These are phyloP conservation scores for Psilocybe subaeruginosa DNA, from an alignment of 768 basidiomycete species.

Conservation along the genomic window DNA sequence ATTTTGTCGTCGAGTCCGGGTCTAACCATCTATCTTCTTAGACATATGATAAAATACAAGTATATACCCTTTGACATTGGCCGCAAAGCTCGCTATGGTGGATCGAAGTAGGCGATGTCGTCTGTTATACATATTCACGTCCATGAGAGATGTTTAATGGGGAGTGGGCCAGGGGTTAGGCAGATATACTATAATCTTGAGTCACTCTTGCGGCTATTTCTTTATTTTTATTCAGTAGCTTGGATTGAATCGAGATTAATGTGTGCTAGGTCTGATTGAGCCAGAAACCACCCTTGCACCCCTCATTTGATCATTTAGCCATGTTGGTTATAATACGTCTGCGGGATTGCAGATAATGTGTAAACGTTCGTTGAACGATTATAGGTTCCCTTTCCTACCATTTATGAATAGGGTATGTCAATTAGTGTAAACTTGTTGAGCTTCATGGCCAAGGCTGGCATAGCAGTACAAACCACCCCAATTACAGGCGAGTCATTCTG, in stretches of 20 bases:
- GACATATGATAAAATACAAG: slow-evolving; percentile 99
- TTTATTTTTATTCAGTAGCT: slow-evolving; percentile 18
- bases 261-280: no score
- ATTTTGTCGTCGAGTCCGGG: slow-evolving; percentile 2
- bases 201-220: slow-evolving; percentile 16
- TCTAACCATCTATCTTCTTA: slow-evolving; percentile 29
- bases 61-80: slow-evolving; percentile 96
- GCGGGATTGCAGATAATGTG: no score
- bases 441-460: no score
- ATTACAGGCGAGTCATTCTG: no score
- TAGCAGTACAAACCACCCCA: no score
- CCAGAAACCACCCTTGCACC: no score
- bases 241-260: slow-evolving; percentile 1
- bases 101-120: slow-evolving; percentile 41
- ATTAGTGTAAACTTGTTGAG: no score
- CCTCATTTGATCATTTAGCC: no score
- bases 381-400: no score
- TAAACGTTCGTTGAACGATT: no score
- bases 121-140: slow-evolving; percentile 7
- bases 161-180: slow-evolving; percentile 8
- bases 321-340: no score
- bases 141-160: slow-evolving; percentile 11
- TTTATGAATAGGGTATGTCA: no score
- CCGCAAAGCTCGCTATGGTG: slow-evolving; percentile 87
- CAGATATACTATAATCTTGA: slow-evolving; percentile 29